Evolutionary conservation across 352 stramenopile species (phyloP).

Genomic region (Globisporangium lucens): DNA sequence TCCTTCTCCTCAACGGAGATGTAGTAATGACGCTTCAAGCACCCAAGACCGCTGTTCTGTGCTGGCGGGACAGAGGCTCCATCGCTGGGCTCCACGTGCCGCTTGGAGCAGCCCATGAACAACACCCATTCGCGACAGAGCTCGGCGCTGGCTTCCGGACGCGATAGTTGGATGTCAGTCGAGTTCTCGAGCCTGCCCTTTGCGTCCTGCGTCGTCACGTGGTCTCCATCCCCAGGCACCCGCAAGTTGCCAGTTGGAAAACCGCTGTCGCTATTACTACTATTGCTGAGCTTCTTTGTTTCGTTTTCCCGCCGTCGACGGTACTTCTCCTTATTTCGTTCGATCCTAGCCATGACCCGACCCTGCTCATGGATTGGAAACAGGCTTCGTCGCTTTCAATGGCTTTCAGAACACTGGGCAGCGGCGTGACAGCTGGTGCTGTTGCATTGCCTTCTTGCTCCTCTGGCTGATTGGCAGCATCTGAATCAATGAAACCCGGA

Average conservation of each 20-base stretch:
- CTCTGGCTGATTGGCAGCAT: neutral
- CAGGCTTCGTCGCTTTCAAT: constrained; percentile 42
- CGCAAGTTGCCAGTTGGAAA: neutral
- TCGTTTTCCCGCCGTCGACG: constrained; percentile 27
- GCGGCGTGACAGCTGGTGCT: neutral
- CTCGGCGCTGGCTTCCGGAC: constrained; percentile 32
- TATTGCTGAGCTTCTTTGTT: neutral
- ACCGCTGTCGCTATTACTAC: neutral
- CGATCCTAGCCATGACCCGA: constrained; percentile 57
- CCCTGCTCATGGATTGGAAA: constrained; percentile 60
- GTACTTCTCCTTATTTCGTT: constrained; percentile 52
- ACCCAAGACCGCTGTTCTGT: constrained; percentile 40
- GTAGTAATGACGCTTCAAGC: constrained; percentile 72
- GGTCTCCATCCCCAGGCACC: constrained; percentile 32
- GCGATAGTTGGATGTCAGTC: constrained; percentile 33
- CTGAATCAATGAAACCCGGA: neutral
- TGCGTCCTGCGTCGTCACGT: constrained; percentile 44
- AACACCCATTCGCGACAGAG: constrained; percentile 76
- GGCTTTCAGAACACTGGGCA: constrained; percentile 33
- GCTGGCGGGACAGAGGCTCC: constrained; percentile 5
- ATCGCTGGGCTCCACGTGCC: neutral
- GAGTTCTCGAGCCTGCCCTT: constrained; percentile 14
- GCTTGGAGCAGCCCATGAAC: constrained; percentile 50
- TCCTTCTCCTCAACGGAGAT: constrained; percentile 63
- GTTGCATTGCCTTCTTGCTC: neutral